Conservation (phyloP, 768 basidiomycete genomes). For the Pleurotus giganteus region DNA sequence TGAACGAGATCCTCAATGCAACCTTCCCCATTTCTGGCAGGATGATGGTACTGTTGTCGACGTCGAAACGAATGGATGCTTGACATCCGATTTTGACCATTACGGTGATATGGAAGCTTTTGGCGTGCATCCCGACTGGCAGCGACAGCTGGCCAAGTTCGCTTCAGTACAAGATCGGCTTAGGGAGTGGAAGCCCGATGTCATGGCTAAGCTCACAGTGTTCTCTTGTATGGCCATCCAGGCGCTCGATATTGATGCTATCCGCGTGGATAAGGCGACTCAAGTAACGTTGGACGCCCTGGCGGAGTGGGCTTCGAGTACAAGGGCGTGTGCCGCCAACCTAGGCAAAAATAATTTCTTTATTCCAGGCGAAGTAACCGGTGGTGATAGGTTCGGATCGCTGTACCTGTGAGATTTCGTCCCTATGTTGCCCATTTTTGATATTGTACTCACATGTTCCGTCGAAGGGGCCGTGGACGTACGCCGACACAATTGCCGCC, state of each 20-base stretch:
- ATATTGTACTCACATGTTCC: neutral
- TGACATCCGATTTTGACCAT: constrained; percentile 86
- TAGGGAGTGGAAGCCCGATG: constrained; percentile 83
- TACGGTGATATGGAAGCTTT: constrained; percentile 98
- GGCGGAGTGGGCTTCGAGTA: constrained; percentile 69
- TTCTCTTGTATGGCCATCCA: constrained; percentile 88
- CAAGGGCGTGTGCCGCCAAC: constrained; percentile 68
- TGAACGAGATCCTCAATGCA: constrained; percentile 69
- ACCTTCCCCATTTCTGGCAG: constrained; percentile 76
- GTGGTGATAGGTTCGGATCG: constrained; percentile 87
- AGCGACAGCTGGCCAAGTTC: constrained; percentile 93
- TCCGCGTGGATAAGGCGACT: constrained; percentile 94
- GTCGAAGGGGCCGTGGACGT: constrained; percentile 78
- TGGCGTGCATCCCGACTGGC: constrained; percentile 92
- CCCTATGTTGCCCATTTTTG: neutral
- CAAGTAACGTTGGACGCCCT: constrained; percentile 86
- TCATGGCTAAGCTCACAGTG: constrained; percentile 71
- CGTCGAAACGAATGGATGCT: constrained; percentile 66
- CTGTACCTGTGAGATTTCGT: constrained; percentile 67
- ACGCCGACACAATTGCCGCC: constrained; percentile 70
- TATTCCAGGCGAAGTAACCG: constrained; percentile 92
- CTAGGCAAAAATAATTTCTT: constrained; percentile 85
- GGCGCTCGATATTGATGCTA: constrained; percentile 88
- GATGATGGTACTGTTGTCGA: constrained; percentile 68
- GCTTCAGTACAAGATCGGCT: constrained; percentile 96